Percentiles rank a stretch among this genome's conserved stretches.
Conservation (phyloP, 306 rosid species). For the Echinosophora koreensis region DNA sequence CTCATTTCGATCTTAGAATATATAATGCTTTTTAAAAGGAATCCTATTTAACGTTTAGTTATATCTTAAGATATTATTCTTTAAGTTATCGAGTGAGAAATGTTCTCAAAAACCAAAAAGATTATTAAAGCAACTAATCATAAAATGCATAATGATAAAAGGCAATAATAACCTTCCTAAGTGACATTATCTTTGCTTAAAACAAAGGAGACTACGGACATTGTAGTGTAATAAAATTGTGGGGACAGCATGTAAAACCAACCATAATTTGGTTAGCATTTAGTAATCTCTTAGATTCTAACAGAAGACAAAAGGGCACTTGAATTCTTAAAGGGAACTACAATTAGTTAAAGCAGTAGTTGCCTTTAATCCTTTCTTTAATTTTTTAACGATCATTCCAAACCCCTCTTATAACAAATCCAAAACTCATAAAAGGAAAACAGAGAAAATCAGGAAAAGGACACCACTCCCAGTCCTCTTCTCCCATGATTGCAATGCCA, state of each 20-base stretch:
- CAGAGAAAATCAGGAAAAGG: constrained; percentile 31
- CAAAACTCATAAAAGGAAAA: constrained; percentile 26
- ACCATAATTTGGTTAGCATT: constrained; percentile 35
- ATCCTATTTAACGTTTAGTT: too few species aligned
- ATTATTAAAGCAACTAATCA: constrained; percentile 17
- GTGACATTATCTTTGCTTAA: constrained; percentile 6
- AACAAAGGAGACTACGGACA: constrained; percentile 43
- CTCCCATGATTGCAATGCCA: constrained; percentile 44
- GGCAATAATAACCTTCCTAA: constrained; percentile 17
- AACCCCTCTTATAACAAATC: constrained; percentile 35
- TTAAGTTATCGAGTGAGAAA: too few species aligned
- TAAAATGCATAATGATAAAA: constrained; percentile 14
- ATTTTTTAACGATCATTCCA: constrained; percentile 42
- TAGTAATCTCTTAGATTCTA: constrained; percentile 56
- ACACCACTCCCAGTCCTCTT: constrained; percentile 39
- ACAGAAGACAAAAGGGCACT: constrained; percentile 31
- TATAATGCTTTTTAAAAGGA: too few species aligned
- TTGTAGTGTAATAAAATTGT: constrained; percentile 51
- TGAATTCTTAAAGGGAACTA: constrained; percentile 35
- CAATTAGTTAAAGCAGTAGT: constrained; percentile 38
- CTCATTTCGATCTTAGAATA: too few species aligned
- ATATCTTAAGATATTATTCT: too few species aligned
- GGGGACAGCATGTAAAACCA: constrained; percentile 47
- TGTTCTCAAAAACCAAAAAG: too few species aligned
- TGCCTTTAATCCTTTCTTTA: constrained; percentile 38